phyloP scores from a whole-genome alignment of 306 rosid genomes.

The Glycine soja region DNA sequence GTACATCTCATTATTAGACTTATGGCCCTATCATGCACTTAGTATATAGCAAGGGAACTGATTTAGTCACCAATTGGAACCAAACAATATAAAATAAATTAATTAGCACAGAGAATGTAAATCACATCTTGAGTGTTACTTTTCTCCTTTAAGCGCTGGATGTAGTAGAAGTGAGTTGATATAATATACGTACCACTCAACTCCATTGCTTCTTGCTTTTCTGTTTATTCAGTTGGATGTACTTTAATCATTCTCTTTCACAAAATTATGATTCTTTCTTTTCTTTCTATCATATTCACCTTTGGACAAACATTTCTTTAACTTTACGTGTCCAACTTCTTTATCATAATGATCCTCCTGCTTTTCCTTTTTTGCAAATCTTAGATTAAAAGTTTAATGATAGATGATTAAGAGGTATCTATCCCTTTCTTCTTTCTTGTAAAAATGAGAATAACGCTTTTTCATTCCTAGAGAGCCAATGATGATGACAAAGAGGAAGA shows the following conservation, averaged over 20 bases:
- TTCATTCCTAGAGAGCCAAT: slow-evolving; percentile 53
- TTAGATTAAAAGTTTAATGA: slow-evolving; percentile 62
- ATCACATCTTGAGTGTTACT: slow-evolving; percentile 38
- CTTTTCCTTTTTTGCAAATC: slow-evolving; percentile 63
- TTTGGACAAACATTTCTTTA: slow-evolving; percentile 66
- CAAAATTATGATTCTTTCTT: slow-evolving; percentile 39
- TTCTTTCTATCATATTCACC: slow-evolving; percentile 54
- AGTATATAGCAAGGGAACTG: slow-evolving; percentile 31
- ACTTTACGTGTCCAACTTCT: slow-evolving; percentile 62
- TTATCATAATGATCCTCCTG: slow-evolving; percentile 61
- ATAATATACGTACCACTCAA: slow-evolving; percentile 45
- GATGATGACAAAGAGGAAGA: slow-evolving; percentile 51
- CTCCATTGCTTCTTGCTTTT: slow-evolving; percentile 51
- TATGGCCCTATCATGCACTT: slow-evolving; percentile 28
- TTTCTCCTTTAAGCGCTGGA: slow-evolving; percentile 35
- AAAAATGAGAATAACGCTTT: slow-evolving; percentile 53
- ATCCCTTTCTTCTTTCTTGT: slow-evolving; percentile 52
- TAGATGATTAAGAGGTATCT: slow-evolving; percentile 54
- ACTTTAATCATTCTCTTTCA: slow-evolving; percentile 53
- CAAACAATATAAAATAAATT: slow-evolving; percentile 9
- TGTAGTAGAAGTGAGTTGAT: slow-evolving; percentile 29
- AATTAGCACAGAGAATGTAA: slow-evolving; percentile 22
- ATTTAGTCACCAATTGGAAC: slow-evolving; percentile 6
- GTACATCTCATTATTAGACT: slow-evolving; percentile 26
- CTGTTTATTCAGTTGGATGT: slow-evolving; percentile 62